Percentiles rank a stretch among this genome's conserved stretches.
These are phyloP conservation scores for Thermoascus crustaceus DNA, from an alignment of 2,329 filamentous ascomycete genomes.

Conservation along the genomic window DNA sequence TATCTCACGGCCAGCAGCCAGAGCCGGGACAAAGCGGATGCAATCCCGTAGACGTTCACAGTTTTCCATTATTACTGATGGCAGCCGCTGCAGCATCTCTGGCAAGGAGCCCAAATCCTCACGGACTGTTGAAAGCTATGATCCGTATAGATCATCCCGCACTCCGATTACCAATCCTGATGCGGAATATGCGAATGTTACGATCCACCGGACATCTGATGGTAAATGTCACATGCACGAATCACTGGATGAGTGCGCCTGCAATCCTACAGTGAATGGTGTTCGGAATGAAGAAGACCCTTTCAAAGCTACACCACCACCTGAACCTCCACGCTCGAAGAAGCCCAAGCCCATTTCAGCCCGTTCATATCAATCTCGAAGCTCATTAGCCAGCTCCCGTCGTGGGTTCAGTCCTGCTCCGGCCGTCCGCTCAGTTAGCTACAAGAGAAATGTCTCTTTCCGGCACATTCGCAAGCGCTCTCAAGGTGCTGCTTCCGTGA, in stretches of 20 bases:
- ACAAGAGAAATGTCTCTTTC: slow-evolving; percentile 58
- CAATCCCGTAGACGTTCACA: slow-evolving; percentile 43
- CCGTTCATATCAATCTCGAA: slow-evolving; percentile 37
- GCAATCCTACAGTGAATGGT: background rate
- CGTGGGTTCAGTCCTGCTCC: slow-evolving; percentile 27
- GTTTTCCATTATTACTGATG: slow-evolving; percentile 50
- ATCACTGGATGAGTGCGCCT: too few relatives aligned
- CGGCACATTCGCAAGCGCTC: slow-evolving; percentile 43
- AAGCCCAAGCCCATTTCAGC: slow-evolving; percentile 26
- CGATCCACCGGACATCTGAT: slow-evolving; percentile 57
- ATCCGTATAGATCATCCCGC: slow-evolving; percentile 69
- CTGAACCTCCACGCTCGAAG: slow-evolving; percentile 24
- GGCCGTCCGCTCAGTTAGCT: slow-evolving; percentile 40
- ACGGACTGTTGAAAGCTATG: slow-evolving; percentile 58
- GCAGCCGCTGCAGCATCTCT: slow-evolving; percentile 42
- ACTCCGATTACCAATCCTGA: slow-evolving; percentile 43
- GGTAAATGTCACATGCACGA: too few relatives aligned
- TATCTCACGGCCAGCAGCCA: slow-evolving; percentile 38
- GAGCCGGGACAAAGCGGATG: slow-evolving; percentile 22
- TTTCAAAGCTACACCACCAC: slow-evolving; percentile 18
- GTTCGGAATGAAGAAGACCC: slow-evolving; percentile 10
- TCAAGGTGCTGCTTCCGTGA: slow-evolving; percentile 19
- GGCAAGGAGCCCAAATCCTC: slow-evolving; percentile 39
- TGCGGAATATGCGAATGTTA: slow-evolving; percentile 57
- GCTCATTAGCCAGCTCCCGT: slow-evolving; percentile 42